A percentile compares a stretch with the other conserved stretches of the same genome.
phyloP scores from a whole-genome alignment of 805 yeast genomes.

The Scheffersomyces coipomensis region DNA sequence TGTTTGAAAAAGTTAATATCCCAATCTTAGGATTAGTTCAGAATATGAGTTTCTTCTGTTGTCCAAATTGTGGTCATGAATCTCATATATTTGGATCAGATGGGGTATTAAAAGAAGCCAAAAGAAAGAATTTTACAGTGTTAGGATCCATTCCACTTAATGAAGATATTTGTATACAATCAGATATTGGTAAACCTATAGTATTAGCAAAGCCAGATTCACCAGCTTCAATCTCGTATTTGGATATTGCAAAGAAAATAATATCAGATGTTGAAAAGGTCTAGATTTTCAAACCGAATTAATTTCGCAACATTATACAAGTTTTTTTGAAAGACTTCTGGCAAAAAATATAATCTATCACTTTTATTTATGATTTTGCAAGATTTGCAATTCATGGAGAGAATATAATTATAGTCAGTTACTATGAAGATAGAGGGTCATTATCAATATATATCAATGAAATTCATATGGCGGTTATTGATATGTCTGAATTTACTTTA shows the following conservation, averaged over 20 bases:
- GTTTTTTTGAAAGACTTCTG: too few species aligned
- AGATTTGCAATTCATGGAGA: too few species aligned
- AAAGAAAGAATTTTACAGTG: slow-evolving; percentile 44
- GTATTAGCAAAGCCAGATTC: slow-evolving; percentile 44
- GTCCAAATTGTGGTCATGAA: slow-evolving; percentile 75
- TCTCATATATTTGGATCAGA: slow-evolving; percentile 73
- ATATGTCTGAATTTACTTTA: neutral
- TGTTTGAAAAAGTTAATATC: slow-evolving; percentile 70
- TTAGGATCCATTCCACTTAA: slow-evolving; percentile 70
- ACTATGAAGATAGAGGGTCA: neutral
- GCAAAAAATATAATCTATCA: too few species aligned
- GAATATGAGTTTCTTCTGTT: slow-evolving; percentile 75
- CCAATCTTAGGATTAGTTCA: slow-evolving; percentile 78
- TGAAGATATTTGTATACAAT: slow-evolving; percentile 54
- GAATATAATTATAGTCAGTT: too few species aligned
- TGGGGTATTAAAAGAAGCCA: slow-evolving; percentile 54
- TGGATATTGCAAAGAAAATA: slow-evolving; percentile 41
- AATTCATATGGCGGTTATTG: neutral
- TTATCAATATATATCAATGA: neutral
- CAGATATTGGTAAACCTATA: slow-evolving; percentile 68
- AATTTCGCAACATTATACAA: slow-evolving; percentile 1
- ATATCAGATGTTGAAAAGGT: slow-evolving; percentile 4
- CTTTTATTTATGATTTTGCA: too few species aligned
- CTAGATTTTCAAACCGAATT: neutral
- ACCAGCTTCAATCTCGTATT: slow-evolving; percentile 41